A percentile compares a stretch with the other conserved stretches of the same genome.
phyloP scores from a whole-genome alignment of 1,139 yeast genomes.

The Pneumocystis carinii region DNA sequence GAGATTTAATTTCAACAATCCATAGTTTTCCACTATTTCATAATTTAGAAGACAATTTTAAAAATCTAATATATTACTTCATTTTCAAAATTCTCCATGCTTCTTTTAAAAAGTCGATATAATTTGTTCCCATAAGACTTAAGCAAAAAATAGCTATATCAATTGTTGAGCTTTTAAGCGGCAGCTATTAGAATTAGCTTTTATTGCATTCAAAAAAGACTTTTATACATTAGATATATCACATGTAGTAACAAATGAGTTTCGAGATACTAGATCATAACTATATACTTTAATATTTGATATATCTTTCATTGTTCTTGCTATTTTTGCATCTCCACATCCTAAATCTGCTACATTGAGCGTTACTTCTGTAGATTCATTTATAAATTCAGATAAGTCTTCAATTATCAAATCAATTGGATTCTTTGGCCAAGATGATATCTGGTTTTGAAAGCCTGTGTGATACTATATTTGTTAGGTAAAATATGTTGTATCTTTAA shows the following conservation, averaged over 20 bases:
- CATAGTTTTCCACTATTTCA: slow-evolving; percentile 68
- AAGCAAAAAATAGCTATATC: slow-evolving; percentile 79
- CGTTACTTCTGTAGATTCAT: slow-evolving; percentile 21
- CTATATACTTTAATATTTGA: slow-evolving; percentile 53
- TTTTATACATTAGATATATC: slow-evolving; percentile 62
- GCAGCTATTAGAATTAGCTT: slow-evolving; percentile 22
- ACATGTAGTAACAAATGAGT: slow-evolving; percentile 83
- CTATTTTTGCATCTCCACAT: slow-evolving; percentile 89
- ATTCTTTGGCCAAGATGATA: slow-evolving; percentile 93
- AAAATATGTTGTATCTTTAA: not conserved
- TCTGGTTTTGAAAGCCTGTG: slow-evolving; percentile 87
- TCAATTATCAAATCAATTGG: slow-evolving; percentile 81
- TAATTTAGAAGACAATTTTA: not conserved
- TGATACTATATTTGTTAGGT: slow-evolving; percentile 37
- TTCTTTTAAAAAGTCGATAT: slow-evolving; percentile 77
- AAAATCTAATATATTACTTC: slow-evolving; percentile 1
- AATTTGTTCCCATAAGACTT: slow-evolving; percentile 94
- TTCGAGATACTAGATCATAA: slow-evolving; percentile 76
- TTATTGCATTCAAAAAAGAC: not conserved
- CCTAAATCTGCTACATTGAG: slow-evolving; percentile 95
- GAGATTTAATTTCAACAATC: slow-evolving; percentile 93
- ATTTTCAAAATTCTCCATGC: slow-evolving; percentile 80
- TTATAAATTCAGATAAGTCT: slow-evolving; percentile 42
- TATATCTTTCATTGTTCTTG: slow-evolving; percentile 16
- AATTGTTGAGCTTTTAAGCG: slow-evolving; percentile 61